These are phyloP conservation scores for Hevea brasiliensis DNA, from an alignment of 345 rosid genomes.

Conservation along the genomic window DNA sequence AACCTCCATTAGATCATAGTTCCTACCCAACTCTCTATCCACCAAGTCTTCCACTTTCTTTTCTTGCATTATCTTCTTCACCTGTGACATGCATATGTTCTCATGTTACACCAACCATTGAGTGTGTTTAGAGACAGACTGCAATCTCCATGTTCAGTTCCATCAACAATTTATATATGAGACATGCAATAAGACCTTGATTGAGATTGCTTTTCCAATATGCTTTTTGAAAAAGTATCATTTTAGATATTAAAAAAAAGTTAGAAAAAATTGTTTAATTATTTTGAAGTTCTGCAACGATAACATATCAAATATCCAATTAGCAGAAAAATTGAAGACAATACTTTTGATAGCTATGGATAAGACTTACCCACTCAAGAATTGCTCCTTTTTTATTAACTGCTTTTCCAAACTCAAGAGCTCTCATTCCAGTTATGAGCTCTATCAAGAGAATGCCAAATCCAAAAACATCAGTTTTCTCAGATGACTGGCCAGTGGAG, in stretches of 20 bases:
- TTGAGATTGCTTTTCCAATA: too few relatives aligned
- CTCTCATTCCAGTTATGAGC: slow-evolving; percentile 93
- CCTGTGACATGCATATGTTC: slow-evolving; percentile 41
- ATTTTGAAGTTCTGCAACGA: too few relatives aligned
- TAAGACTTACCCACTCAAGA: slow-evolving; percentile 78
- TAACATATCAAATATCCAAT: too few relatives aligned
- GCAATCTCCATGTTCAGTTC: not conserved
- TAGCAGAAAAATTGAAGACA: not conserved
- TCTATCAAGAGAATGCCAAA: slow-evolving; percentile 90
- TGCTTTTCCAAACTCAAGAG: slow-evolving; percentile 85
- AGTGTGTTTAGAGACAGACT: not conserved
- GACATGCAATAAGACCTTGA: too few relatives aligned
- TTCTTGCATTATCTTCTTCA: slow-evolving; percentile 75
- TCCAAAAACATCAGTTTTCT: slow-evolving; percentile 93
- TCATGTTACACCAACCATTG: not conserved
- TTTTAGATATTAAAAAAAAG: too few relatives aligned
- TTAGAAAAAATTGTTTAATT: too few relatives aligned
- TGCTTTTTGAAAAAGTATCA: too few relatives aligned
- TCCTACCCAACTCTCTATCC: slow-evolving; percentile 71
- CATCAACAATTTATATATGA: too few relatives aligned
- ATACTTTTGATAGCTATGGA: not conserved
- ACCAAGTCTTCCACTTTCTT: slow-evolving; percentile 75
- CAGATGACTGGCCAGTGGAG: slow-evolving; percentile 95
- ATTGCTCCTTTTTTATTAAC: slow-evolving; percentile 84
- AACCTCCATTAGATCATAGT: slow-evolving; percentile 67